Evolutionary conservation across 805 yeast genomes (phyloP), one percentile per base, ranked within the genome.

Genomic region (Candida ficus): DNA sequence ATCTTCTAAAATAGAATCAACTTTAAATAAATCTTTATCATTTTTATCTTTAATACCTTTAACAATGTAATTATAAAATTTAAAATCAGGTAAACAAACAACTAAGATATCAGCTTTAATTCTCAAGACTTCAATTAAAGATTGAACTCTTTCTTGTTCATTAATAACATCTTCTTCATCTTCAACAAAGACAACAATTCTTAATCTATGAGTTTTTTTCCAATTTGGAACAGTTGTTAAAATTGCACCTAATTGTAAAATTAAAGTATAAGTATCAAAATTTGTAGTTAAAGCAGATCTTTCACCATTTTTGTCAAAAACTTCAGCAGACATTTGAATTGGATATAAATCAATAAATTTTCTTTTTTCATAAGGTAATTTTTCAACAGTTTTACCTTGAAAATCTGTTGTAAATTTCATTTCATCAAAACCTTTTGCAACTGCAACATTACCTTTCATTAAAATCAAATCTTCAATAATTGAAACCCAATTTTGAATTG

Each of bases 191-290:
- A 85, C 95, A 38, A 93, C 80, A 10, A 93, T 88, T 44, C 99
- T 68, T 29, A 93, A 58, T 6, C 61, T 64, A 56, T 88, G 93
- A 0, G 83, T 79, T 35, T 70, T 70, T 48, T 85, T 80, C 99
- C 99, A 93, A 33, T 82, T 84, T 1, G 95, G 95, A 4, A 93
- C 99, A 0, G 99, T 90, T 10, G 85, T 78, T 43, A 93, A 66
- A 49, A 93, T 91, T 2, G 96, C 95, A 4, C 98, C 99, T 42
- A 93, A 67, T 56, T 93, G 99, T 43, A 95, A 66, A 48, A 93
- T 93, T 54, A 93, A 71, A 0, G 98, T 91, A 56, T 90, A 93
- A 0, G 99, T 93, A 60, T 93, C 99, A 57, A 93, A 89, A 56
- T 93, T 93, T 4, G 95, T 89, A 0, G 96, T 84, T 44, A 83